Percentiles rank a stretch among this genome's conserved stretches.
Evolutionary conservation across 768 basidiomycete species (phyloP).

Genomic region (Naganishia randhawae): DNA sequence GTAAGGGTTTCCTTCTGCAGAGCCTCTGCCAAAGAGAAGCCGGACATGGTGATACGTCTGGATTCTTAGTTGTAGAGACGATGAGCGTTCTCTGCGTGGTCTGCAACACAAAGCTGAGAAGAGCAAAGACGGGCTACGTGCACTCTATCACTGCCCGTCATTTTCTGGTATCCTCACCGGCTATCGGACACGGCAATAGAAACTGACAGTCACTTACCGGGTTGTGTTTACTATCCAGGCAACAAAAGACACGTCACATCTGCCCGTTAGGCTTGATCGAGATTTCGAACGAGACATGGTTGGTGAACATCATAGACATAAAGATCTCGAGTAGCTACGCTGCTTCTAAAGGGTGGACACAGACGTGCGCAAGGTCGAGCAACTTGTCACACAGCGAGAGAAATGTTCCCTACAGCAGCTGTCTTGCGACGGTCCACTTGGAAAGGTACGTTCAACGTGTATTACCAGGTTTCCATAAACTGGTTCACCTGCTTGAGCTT

Average conservation of each 20-base stretch:
- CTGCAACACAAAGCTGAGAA: neutral
- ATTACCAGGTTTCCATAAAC: neutral
- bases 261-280: neutral
- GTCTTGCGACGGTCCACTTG: slow-evolving; percentile 51
- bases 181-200: slow-evolving; percentile 4
- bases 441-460: slow-evolving; percentile 50
- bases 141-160: too few species aligned
- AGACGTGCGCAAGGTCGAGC: neutral
- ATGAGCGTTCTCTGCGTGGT: neutral
- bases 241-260: neutral
- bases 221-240: neutral
- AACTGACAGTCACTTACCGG: slow-evolving; percentile 1
- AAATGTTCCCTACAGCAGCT: slow-evolving; percentile 34
- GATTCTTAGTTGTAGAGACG: neutral
- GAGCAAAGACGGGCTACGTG: too few species aligned
- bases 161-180: too few species aligned
- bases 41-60: neutral
- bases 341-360: neutral
- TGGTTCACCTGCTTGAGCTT: too few species aligned
- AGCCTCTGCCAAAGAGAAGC: slow-evolving; percentile 16
- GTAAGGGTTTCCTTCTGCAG: slow-evolving; percentile 27
- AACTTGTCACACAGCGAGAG: neutral
- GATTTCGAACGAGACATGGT: slow-evolving; percentile 22
- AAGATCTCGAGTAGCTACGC: neutral
- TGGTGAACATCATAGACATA: neutral